Base-by-base conservation (phyloP, 441 rosid genomes). In the Melastoma candidum region DNA sequence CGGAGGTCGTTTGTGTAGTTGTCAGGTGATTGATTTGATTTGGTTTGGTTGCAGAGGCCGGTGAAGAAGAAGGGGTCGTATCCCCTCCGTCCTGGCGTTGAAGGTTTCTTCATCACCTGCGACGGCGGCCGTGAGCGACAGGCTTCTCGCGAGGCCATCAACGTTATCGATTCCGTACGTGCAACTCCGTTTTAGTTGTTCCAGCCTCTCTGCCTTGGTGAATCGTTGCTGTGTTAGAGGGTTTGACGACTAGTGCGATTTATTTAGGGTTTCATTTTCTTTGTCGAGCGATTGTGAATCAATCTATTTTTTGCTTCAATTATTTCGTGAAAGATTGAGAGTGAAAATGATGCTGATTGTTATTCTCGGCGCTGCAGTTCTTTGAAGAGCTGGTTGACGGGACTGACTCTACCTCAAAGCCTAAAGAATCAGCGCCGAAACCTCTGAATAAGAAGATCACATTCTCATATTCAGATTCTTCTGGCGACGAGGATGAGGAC, bases 41-140 rank as follows among this genome's bases (percentile, higher is more conserved):
- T 47, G 47, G 26, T 6, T 61, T 46, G 56, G 44, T 32, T 54
- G 59, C 76, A 89, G 95, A 85, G 66, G 64, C 75, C 94, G 39
- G 96, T 74, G 61, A 87, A 73, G 79, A 79, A 77, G 77, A 87
- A 80, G 69, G 98, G 94, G 0, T 56, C 90, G 2, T 92, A 87
- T 69, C 96, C 96, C 12, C 63, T 87, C 46, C 81, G 63, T 58
- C 87, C 96, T 3, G 98, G 95, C 7, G 83, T 85, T 1, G 83
- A 79, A 71, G 98, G 96, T 39, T 92, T 92, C 76, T 83, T 87
- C 69, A 81, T 90, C 57, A 82, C 95, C 17, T 90, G 97, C 49
- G 96, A 87, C 70, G 96, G 97, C 32, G 96, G 96, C 29, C 74
- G 87, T 52, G 97, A 90, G 55, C 79, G 72, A 53, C 96, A 92